These are phyloP conservation scores for Hypomyces rosellus DNA, from an alignment of 2,329 filamentous ascomycete species.

Conservation along the genomic window DNA sequence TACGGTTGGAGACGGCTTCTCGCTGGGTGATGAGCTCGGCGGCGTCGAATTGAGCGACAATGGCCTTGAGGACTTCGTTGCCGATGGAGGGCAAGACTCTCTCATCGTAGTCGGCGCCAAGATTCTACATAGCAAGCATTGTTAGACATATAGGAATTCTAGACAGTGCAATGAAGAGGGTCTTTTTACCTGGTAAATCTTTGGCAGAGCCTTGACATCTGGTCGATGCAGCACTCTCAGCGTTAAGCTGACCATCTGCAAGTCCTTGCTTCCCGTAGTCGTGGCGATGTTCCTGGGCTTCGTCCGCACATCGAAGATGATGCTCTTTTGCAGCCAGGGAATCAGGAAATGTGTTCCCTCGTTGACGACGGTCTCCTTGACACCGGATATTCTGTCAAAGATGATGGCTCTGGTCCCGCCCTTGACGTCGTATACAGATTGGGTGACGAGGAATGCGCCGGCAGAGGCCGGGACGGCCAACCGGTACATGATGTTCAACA, in stretches of 20 bases:
- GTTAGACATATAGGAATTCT: neutral
- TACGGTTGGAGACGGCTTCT: conserved; percentile 92
- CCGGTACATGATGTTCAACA: conserved; percentile 57
- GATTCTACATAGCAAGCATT: conserved; percentile 55
- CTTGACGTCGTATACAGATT: conserved; percentile 93
- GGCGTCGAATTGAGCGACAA: conserved; percentile 97
- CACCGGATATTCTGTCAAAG: conserved; percentile 88
- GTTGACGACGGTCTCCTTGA: conserved; percentile 86
- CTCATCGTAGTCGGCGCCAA: conserved; percentile 98
- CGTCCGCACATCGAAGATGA: conserved; percentile 95
- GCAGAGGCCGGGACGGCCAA: conserved; percentile 68
- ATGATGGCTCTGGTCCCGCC: conserved; percentile 94
- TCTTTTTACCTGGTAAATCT: conserved; percentile 87
- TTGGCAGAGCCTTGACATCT: conserved; percentile 84
- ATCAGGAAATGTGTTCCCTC: conserved; percentile 96
- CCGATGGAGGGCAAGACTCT: conserved; percentile 96
- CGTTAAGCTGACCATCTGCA: conserved; percentile 99
- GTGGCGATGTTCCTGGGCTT: conserved; percentile 97
- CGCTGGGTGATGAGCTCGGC: conserved; percentile 98
- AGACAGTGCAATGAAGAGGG: neutral
- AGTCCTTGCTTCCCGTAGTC: conserved; percentile 95
- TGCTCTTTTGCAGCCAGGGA: conserved; percentile 90
- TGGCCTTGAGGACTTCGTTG: conserved; percentile 98
- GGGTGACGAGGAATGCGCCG: conserved; percentile 61
- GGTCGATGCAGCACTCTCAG: conserved; percentile 91